These are phyloP conservation scores for Populus euphratica DNA, from an alignment of 345 rosid genomes.

Conservation along the genomic window DNA sequence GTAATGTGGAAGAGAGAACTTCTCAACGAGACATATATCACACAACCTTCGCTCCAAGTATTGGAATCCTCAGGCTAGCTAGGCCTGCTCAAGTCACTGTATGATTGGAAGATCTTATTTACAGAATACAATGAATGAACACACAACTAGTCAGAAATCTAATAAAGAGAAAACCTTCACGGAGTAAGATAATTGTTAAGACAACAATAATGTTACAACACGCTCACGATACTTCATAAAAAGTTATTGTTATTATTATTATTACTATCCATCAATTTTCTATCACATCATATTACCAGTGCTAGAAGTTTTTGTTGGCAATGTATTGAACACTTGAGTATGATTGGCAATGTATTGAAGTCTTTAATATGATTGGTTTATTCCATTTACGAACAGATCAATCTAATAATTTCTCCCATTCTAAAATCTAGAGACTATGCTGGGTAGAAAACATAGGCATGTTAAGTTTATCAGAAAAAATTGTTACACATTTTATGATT, in stretches of 20 bases:
- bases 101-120: slow-evolving; percentile 72
- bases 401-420: not conserved
- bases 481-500: not conserved
- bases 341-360: too few relatives aligned
- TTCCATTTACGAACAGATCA: too few relatives aligned
- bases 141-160: slow-evolving; percentile 49
- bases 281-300: not conserved
- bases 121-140: slow-evolving; percentile 52
- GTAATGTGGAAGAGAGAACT: slow-evolving; percentile 49
- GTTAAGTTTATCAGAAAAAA: too few relatives aligned
- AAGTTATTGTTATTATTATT: not conserved
- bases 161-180: slow-evolving; percentile 48
- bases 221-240: too few relatives aligned
- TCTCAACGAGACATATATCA: slow-evolving; percentile 40
- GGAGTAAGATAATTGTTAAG: slow-evolving; percentile 20
- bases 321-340: too few relatives aligned
- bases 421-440: too few relatives aligned
- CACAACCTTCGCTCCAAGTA: slow-evolving; percentile 44
- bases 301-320: too few relatives aligned
- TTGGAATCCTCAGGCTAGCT: slow-evolving; percentile 30
- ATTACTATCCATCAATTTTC: not conserved
- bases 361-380: too few relatives aligned
- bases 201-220: too few relatives aligned
- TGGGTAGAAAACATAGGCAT: not conserved
- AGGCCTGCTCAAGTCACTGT: slow-evolving; percentile 42